Evolutionary conservation across 352 stramenopile genomes (phyloP).

Genomic region (Elongisporangium anandrum): DNA sequence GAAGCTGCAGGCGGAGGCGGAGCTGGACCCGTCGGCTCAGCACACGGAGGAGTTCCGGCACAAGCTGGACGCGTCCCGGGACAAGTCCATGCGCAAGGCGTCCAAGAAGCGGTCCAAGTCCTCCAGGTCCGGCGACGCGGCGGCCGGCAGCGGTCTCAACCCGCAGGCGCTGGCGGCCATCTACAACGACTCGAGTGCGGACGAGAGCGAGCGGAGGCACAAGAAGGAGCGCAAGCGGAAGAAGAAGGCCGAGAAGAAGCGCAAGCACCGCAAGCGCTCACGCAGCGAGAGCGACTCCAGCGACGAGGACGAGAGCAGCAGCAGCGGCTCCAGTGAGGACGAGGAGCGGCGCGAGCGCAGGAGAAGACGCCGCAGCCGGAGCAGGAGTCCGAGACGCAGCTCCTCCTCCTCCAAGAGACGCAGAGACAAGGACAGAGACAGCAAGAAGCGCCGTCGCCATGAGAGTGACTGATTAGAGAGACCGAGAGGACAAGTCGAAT

Average conservation of each 20-base stretch:
- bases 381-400: background rate
- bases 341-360: constrained; percentile 8
- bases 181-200: constrained; percentile 30
- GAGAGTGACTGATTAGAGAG: background rate
- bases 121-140: constrained; percentile 3
- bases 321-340: constrained; percentile 13
- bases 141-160: constrained; percentile 49
- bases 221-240: constrained; percentile 8
- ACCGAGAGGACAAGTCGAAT: background rate
- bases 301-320: constrained; percentile 16
- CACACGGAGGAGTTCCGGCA: constrained; percentile 52
- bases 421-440: constrained; percentile 14
- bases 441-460: constrained; percentile 5
- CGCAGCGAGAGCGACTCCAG: constrained; percentile 8
- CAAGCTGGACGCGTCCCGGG: constrained; percentile 59
- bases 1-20: constrained; percentile 61
- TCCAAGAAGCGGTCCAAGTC: constrained; percentile 32
- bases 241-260: constrained; percentile 37
- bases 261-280: constrained; percentile 38
- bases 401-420: constrained; percentile 9
- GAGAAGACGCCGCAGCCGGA: background rate
- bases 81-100: constrained; percentile 55
- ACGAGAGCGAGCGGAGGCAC: constrained; percentile 13
- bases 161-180: constrained; percentile 68
- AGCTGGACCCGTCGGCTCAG: constrained; percentile 28